These are phyloP conservation scores for Pythium plurisporium DNA, from an alignment of 352 stramenopile species.

Conservation along the genomic window DNA sequence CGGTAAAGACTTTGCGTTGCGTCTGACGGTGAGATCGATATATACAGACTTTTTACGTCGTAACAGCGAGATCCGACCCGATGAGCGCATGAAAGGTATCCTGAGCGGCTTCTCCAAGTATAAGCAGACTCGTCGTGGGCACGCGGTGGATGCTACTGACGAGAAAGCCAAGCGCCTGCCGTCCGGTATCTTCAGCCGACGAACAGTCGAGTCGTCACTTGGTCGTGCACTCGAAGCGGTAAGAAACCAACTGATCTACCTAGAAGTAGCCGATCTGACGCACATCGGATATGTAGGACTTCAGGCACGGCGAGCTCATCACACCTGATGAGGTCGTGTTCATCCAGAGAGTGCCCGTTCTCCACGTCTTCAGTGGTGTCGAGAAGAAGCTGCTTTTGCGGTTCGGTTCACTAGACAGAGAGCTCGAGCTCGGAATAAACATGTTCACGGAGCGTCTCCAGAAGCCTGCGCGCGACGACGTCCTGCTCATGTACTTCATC, in stretches of 20 bases:
- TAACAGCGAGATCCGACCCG: conserved; percentile 32
- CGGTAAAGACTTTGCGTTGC: not conserved
- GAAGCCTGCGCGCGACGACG: conserved; percentile 50
- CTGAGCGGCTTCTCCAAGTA: conserved; percentile 19
- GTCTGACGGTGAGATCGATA: not conserved
- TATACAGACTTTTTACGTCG: conserved; percentile 18
- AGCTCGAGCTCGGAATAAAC: conserved; percentile 45
- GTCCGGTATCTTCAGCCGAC: not conserved
- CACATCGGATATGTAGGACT: no score
- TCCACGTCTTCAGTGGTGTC: conserved; percentile 45
- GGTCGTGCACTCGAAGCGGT: conserved; percentile 17
- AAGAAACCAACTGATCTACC: not conserved
- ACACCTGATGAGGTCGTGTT: conserved; percentile 18
- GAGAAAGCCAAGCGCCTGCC: no score
- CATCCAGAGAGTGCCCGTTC: conserved; percentile 37
- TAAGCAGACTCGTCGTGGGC: conserved; percentile 9
- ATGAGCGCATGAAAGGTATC: conserved; percentile 14
- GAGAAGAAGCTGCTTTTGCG: conserved; percentile 39
- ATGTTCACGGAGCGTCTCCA: conserved; percentile 57
- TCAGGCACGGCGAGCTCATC: conserved; percentile 11
- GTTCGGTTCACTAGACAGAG: conserved; percentile 29
- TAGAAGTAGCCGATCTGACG: not conserved
- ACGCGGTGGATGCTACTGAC: not conserved
- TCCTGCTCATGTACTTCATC: conserved; percentile 65
- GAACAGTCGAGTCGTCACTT: conserved; percentile 18